Evolutionary conservation across 352 stramenopile species (phyloP).

Genomic region (Pythium sukuiense): DNA sequence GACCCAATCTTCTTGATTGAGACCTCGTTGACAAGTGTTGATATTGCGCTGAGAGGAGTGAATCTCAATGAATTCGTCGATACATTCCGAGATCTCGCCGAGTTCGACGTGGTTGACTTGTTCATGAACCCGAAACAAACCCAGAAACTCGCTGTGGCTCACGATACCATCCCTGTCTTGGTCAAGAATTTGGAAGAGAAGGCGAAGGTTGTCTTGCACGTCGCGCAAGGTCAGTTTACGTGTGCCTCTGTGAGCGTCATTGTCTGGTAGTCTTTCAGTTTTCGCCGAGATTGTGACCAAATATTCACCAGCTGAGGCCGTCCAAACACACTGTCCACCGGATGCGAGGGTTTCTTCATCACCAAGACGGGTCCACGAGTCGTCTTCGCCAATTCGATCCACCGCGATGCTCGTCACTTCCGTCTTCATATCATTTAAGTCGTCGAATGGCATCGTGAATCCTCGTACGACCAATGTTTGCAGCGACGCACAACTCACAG

Average conservation of each 20-base stretch:
- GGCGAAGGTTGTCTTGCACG: slow-evolving; percentile 34
- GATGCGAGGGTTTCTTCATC: background rate
- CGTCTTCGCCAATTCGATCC: slow-evolving; percentile 14
- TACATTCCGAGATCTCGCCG: background rate
- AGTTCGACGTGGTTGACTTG: background rate
- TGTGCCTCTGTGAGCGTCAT: slow-evolving; percentile 11
- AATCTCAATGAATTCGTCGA: slow-evolving; percentile 1
- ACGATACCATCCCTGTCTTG: slow-evolving; percentile 39
- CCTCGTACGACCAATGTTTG: slow-evolving; percentile 4
- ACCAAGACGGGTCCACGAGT: background rate
- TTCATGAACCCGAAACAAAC: slow-evolving; percentile 35
- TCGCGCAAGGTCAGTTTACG: background rate
- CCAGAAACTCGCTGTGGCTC: slow-evolving; percentile 25
- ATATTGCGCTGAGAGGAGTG: background rate
- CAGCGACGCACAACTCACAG: slow-evolving; percentile 15
- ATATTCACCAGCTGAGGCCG: slow-evolving; percentile 14
- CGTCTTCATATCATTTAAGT: background rate
- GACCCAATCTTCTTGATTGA: background rate
- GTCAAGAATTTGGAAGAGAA: slow-evolving; percentile 53
- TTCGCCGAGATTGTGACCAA: slow-evolving; percentile 1
- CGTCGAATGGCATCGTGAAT: background rate
- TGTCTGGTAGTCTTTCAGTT: background rate
- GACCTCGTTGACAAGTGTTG: background rate
- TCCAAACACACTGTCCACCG: slow-evolving; percentile 4
- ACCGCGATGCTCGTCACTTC: background rate